Evolutionary conservation across 495 filamentous ascomycete genomes (phyloP).

Genomic region (Lichenothelia convexa): DNA sequence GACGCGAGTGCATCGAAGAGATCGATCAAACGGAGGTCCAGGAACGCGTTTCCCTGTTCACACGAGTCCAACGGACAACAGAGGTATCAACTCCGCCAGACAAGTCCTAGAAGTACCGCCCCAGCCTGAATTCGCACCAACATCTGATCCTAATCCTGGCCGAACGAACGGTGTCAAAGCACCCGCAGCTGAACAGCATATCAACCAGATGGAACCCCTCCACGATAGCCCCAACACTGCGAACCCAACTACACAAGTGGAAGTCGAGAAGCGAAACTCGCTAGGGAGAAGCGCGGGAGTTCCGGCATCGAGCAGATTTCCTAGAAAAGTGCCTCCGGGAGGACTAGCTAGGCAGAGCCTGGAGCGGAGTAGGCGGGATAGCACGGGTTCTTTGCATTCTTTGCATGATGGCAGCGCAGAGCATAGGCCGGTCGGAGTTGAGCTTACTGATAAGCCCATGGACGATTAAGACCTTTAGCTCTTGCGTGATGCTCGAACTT

Average conservation of each 20-base stretch:
- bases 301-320: constrained; percentile 21
- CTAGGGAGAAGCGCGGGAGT: constrained; percentile 24
- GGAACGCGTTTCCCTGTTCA: constrained; percentile 76
- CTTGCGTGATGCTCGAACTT: too few relatives aligned
- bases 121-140: constrained; percentile 8
- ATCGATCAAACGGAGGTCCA: constrained; percentile 62
- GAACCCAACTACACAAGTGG: neutral
- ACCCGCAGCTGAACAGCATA: constrained; percentile 6
- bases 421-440: constrained; percentile 41
- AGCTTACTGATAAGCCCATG: constrained; percentile 69
- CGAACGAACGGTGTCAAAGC: constrained; percentile 8
- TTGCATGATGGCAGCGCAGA: constrained; percentile 19
- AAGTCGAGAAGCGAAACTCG: constrained; percentile 30
- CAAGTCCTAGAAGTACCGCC: constrained; percentile 40
- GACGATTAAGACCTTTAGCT: constrained; percentile 60
- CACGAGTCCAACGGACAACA: constrained; percentile 35
- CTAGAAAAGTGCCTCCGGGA: constrained; percentile 26
- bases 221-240: constrained; percentile 4
- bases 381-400: constrained; percentile 20
- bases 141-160: constrained; percentile 4
- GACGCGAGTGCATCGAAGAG: constrained; percentile 40
- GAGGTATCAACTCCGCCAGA: constrained; percentile 31
- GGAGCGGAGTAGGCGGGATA: constrained; percentile 23
- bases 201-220: neutral
- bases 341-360: constrained; percentile 25